Evolutionary conservation across 352 stramenopile species (phyloP), one percentile per base, ranked within the genome.

Genomic region (Globisporangium irregulare): DNA sequence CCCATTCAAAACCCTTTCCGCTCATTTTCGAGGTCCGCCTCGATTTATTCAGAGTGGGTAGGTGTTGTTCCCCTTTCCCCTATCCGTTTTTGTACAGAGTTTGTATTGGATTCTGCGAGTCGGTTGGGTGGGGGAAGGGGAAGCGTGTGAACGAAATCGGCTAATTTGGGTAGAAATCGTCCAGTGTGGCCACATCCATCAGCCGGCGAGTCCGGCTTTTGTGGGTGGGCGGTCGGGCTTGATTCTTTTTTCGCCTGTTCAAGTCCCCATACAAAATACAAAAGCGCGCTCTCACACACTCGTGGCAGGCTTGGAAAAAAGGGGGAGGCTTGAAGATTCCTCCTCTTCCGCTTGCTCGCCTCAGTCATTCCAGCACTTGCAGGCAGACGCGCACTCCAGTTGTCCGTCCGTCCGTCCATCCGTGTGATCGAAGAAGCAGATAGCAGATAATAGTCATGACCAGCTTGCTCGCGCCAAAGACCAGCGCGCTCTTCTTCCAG

Each of bases 401-500:
- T 66, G 38, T 46, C 12, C 3, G 20, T 34, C 29, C 38, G 14
- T 51, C 32, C 34, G 43, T 43, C 29, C 34, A 43, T 41, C 32
- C 20, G 14, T 24, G 10, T 10, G 7, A 61, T 61, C 27, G 38
- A 36, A 29, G 34, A 51, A 56, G 36, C 54, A 50, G 12, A 43
- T 18, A 46, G 15, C 55, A 54, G 46, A 54, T 22, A 46, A 46
- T 46, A 51, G 38, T 1, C 25, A 72, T 64, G 62, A 72, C 61
- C 43, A 84, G 76, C 73, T 84, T 89, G 82, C 75, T 80, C n/a
- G 73, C 84, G 59, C 66, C 84, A 56, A 73, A 61, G 55, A 54
- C 73, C 18, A 48, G 64, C 50, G 67, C 60, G 25, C 41, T 64
- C 56, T 70, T 79, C 67, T 67, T 78, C 46, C 66, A 76, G 32